These are phyloP conservation scores for Blepharisma japonicum DNA, from an alignment of 73 alveolate species.

Conservation along the genomic window DNA sequence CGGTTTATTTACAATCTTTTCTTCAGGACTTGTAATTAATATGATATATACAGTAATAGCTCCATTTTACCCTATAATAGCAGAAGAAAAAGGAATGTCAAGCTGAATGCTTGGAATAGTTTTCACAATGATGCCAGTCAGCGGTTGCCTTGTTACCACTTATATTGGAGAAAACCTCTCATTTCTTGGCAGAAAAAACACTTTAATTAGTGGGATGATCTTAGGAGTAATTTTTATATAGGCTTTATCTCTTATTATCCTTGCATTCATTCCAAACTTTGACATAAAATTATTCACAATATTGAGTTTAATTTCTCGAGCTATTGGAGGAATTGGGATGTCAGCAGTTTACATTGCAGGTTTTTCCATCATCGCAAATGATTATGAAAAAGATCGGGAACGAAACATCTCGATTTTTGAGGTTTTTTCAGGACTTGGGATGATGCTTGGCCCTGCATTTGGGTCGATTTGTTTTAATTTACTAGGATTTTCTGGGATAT, in stretches of 20 bases:
- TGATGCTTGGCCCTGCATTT: conserved; percentile 6
- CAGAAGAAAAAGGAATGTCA: not conserved
- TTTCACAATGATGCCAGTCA: not conserved
- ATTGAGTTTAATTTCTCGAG: not conserved
- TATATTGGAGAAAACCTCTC: not conserved
- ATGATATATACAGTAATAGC: not conserved
- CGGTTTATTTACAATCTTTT: not conserved
- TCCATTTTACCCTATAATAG: conserved; percentile 21
- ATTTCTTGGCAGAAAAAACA: not conserved
- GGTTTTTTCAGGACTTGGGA: conserved; percentile 19
- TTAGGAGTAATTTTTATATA: not conserved
- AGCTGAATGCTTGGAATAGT: not conserved
- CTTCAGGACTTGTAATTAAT: not conserved
- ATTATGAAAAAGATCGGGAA: not conserved
- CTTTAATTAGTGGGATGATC: not conserved
- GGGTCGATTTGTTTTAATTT: not conserved
- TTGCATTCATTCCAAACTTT: not conserved
- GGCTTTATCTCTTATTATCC: conserved; percentile 3
- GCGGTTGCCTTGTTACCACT: not conserved
- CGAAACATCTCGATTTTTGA: conserved; percentile 13
- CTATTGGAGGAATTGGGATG: conserved; percentile 25
- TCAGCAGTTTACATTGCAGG: conserved; percentile 3
- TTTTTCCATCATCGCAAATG: not conserved
- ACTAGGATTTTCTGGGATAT: not conserved
- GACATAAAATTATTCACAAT: not conserved